Evolutionary conservation across 495 filamentous ascomycete genomes (phyloP).

Genomic region (Aspergillus diversus): DNA sequence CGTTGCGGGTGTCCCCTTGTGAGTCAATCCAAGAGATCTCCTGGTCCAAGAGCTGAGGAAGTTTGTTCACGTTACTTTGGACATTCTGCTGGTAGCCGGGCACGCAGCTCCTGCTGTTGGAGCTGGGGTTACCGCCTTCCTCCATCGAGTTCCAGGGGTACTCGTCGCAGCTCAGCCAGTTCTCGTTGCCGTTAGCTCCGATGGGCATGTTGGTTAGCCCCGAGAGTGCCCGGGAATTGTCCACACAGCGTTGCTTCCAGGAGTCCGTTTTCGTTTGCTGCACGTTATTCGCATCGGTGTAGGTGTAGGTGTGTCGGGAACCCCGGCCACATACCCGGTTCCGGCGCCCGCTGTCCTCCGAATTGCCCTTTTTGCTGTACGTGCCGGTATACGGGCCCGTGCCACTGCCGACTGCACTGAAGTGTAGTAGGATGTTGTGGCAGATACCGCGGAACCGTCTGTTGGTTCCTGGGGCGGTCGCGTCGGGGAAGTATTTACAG

Average conservation of each 20-base stretch:
- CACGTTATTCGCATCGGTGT: background rate
- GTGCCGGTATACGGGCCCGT: background rate
- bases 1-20: background rate
- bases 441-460: slow-evolving; percentile 1
- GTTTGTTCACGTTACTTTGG: slow-evolving; percentile 5
- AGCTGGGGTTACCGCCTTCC: slow-evolving; percentile 3
- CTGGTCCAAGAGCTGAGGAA: background rate
- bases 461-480: background rate
- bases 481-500: slow-evolving; percentile 10
- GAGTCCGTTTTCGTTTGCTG: background rate
- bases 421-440: slow-evolving; percentile 2
- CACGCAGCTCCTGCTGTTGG: slow-evolving; percentile 1
- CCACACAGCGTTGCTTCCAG: background rate
- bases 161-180: slow-evolving; percentile 18
- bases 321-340: background rate
- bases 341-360: background rate
- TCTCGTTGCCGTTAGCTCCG: background rate
- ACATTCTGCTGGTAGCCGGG: slow-evolving; percentile 7
- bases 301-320: background rate
- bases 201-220: background rate
- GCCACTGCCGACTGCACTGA: background rate
- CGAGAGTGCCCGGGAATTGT: background rate
- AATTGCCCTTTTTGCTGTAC: background rate
- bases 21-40: slow-evolving; percentile 7
- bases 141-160: slow-evolving; percentile 5